Evolutionary conservation across 1,139 yeast species (phyloP).

Genomic region (Lodderomyces pseudojiufengensis): DNA sequence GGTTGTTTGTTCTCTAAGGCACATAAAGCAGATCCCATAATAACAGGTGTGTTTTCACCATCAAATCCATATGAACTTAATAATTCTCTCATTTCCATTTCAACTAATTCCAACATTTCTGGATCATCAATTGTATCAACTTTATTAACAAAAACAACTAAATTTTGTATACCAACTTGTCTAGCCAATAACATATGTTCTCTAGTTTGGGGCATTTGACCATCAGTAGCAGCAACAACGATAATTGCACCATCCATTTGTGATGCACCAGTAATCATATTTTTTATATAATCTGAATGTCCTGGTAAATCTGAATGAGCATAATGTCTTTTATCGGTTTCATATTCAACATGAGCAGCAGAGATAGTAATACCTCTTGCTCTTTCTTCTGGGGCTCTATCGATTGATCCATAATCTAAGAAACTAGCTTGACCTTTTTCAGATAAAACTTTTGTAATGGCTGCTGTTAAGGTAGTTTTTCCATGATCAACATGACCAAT

Average conservation of each 20-base stretch:
- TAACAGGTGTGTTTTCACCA: conserved; percentile 96
- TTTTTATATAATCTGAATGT: conserved; percentile 97
- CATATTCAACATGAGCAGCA: conserved; percentile 95
- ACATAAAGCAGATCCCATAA: conserved; percentile 98
- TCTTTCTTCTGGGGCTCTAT: conserved; percentile 99
- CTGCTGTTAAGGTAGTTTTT: conserved; percentile 96
- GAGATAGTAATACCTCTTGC: conserved; percentile 99
- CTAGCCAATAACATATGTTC: conserved; percentile 97
- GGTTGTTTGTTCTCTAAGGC: conserved; percentile 87
- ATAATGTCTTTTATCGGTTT: conserved; percentile 88
- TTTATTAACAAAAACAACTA: conserved; percentile 97
- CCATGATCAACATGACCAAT: conserved; percentile 96
- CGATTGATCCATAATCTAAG: conserved; percentile 90
- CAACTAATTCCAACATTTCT: conserved; percentile 98
- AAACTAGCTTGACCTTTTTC: conserved; percentile 88
- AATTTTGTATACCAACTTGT: conserved; percentile 98
- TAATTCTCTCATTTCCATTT: conserved; percentile 99
- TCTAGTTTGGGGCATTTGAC: conserved; percentile 99
- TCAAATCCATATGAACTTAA: conserved; percentile 89
- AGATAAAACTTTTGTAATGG: conserved; percentile 92
- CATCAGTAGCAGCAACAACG: conserved; percentile 98
- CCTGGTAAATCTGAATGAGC: conserved; percentile 64
- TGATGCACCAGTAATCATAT: conserved; percentile 99
- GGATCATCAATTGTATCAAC: conserved; percentile 97
- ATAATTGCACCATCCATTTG: conserved; percentile 99